phyloP scores from a whole-genome alignment of 1,139 yeast genomes.

The Ogataea hybrid region DNA sequence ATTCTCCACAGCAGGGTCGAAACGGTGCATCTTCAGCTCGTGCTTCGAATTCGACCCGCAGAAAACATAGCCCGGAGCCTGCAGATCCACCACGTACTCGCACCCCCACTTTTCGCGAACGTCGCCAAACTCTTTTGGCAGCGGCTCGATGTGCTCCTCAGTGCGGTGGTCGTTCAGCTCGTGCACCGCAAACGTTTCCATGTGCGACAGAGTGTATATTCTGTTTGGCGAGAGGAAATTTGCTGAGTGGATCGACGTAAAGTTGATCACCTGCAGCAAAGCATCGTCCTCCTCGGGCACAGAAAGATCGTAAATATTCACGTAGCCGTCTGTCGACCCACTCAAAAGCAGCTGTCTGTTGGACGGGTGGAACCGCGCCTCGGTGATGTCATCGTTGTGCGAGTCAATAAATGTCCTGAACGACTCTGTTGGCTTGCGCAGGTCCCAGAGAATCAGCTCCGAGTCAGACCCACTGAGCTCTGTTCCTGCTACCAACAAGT shows the following conservation, averaged over 20 bases:
- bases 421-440: constrained; percentile 39
- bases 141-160: constrained; percentile 45
- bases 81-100: constrained; percentile 79
- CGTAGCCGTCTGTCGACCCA: constrained; percentile 94
- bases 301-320: constrained; percentile 73
- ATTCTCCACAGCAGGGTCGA: constrained; percentile 47
- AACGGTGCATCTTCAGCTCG: constrained; percentile 52
- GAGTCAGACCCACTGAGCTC: constrained; percentile 83
- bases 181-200: constrained; percentile 86
- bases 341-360: constrained; percentile 61
- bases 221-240: constrained; percentile 64
- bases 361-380: constrained; percentile 74
- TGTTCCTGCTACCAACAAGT: constrained; percentile 75
- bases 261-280: constrained; percentile 82
- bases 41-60: constrained; percentile 62
- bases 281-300: constrained; percentile 72
- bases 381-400: constrained; percentile 92
- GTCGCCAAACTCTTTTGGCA: constrained; percentile 74
- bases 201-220: constrained; percentile 78
- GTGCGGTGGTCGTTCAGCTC: constrained; percentile 51
- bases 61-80: constrained; percentile 61
- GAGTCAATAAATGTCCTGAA: constrained; percentile 71
- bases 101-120: constrained; percentile 72
- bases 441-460: constrained; percentile 75
- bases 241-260: constrained; percentile 81